phyloP scores from a whole-genome alignment of 176 grass and related monocot genomes.

The Oryza officinalis region DNA sequence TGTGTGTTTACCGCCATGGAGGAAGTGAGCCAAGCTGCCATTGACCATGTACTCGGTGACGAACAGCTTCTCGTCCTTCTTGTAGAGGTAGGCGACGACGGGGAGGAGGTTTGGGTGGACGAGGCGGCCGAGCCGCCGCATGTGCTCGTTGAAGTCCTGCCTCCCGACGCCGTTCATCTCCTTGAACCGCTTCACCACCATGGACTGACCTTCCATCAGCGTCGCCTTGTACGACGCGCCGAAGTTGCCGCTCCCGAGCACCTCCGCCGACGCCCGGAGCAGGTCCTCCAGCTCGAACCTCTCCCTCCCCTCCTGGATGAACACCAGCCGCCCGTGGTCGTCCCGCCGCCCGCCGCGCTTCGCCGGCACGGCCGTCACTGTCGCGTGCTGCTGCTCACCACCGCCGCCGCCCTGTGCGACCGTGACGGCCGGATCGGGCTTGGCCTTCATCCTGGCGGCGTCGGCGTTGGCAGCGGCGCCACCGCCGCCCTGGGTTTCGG shows the following conservation, averaged over 20 bases:
- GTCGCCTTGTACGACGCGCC: constrained; percentile 89
- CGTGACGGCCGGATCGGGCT: constrained; percentile 29
- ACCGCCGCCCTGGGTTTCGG: constrained; percentile 23
- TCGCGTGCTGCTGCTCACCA: constrained; percentile 13
- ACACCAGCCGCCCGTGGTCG: constrained; percentile 52
- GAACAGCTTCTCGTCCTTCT: constrained; percentile 89
- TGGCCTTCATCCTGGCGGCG: constrained; percentile 22
- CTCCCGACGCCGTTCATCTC: constrained; percentile 67
- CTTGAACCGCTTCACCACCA: constrained; percentile 93
- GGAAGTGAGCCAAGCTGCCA: constrained; percentile 82
- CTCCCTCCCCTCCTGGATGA: constrained; percentile 52
- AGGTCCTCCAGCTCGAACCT: constrained; percentile 87
- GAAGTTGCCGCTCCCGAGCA: constrained; percentile 85
- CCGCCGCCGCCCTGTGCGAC: constrained; percentile 15
- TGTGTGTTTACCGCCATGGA: constrained; percentile 50
- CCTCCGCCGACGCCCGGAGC: constrained; percentile 74
- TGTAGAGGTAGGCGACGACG: constrained; percentile 83
- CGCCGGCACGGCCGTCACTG: not conserved
- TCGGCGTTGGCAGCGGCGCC: not conserved
- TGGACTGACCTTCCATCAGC: constrained; percentile 42
- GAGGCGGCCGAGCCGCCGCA: constrained; percentile 68
- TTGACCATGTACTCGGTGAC: constrained; percentile 64
- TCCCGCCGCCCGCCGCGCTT: constrained; percentile 50
- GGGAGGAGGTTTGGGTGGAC: constrained; percentile 84
- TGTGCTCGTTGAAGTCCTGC: constrained; percentile 83